phyloP scores from a whole-genome alignment of 495 filamentous ascomycete species.

The Aspergillus egyptiacus region DNA sequence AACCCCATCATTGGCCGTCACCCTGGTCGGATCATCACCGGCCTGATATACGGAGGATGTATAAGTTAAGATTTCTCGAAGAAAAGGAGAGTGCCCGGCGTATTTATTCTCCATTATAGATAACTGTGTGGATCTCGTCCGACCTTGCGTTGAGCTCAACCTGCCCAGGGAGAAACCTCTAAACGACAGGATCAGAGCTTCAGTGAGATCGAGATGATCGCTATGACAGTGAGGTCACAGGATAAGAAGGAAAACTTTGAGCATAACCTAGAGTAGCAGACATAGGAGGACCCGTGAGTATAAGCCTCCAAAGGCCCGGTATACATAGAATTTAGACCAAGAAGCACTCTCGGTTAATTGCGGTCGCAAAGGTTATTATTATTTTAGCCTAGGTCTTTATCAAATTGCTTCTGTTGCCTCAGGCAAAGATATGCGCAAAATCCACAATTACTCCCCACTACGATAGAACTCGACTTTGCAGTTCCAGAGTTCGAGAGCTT shows the following conservation, averaged over 20 bases:
- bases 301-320: not conserved
- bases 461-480: no score
- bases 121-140: no score
- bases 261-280: no score
- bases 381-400: conserved; percentile 9
- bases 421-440: conserved; percentile 6
- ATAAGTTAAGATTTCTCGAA: not conserved
- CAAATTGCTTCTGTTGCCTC: not conserved
- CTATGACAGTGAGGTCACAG: not conserved
- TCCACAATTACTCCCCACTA: not conserved
- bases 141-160: no score
- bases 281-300: not conserved
- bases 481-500: not conserved
- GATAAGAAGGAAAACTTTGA: not conserved
- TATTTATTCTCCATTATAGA: not conserved
- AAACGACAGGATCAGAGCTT: no score
- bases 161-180: no score
- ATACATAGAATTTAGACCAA: conserved; percentile 1
- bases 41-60: not conserved
- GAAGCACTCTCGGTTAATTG: conserved; percentile 11
- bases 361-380: not conserved
- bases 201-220: no score
- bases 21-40: conserved; percentile 3
- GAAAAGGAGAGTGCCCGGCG: not conserved
- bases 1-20: not conserved